Evolutionary conservation across 139 green algal species (phyloP), one percentile per base, ranked within the genome.

Genomic region (Chlorella sp.): DNA sequence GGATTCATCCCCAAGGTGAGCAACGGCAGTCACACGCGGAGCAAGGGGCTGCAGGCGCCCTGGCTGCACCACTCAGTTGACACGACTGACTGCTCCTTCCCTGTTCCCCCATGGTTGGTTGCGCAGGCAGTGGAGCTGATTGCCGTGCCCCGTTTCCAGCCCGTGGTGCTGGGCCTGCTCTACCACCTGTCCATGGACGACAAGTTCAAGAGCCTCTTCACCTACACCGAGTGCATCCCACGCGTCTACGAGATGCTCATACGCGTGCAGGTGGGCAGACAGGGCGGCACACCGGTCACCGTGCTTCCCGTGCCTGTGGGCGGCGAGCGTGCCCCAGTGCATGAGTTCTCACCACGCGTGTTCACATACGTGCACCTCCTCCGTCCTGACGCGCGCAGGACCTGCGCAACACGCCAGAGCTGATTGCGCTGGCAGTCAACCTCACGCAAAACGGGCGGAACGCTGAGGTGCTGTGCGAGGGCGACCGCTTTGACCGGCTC

Each of bases 121-220:
- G 70, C 60, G 59, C 80, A 87, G 83, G 78, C 73, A 5, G 86
- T 94, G 33, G 78, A 84, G 62, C 82, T 93, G 42, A 85, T 93
- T 79, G 36, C 59, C 2, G 29, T 80, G 24, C 77, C 77, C 1
- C 76, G 73, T 33, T 81, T 88, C 62, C 84, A 87, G 59, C 77
- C 88, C 5, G 74, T 94, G 26, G 87, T 85, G 6, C 71, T 94
- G 69, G 90, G 88, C 31, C 75, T 96, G 67, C 81, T 95, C 78
- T 96, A 96, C 78, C 91, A 95, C 70, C 62, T 97, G 17, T 90
- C 82, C 24, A 90, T 94, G 67, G 87, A 93, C 27, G 89, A 95
- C 77, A 82, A 80, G 62, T 83, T 88, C 83, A 92, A 92, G 85
- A 79, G 61, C 62, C 83, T 92, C 67, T 96, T 96, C 78, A 86